A percentile compares a stretch with the other conserved stretches of the same genome.
These are phyloP conservation scores for Pythium phragmitis DNA, from an alignment of 352 stramenopile species.

Conservation along the genomic window DNA sequence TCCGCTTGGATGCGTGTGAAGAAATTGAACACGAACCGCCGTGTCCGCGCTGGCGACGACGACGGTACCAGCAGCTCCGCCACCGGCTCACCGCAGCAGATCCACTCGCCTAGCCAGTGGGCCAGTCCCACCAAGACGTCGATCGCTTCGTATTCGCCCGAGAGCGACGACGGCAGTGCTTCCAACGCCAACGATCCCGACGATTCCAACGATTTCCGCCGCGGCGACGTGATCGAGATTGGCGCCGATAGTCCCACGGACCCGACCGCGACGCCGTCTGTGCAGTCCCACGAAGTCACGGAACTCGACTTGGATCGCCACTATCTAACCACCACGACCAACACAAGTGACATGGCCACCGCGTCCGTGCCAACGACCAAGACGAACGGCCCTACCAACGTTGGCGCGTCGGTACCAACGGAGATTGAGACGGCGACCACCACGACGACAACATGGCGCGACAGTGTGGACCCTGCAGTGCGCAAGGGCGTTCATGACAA, in stretches of 20 bases:
- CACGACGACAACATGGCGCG: slow-evolving; percentile 34
- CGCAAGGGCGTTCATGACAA: slow-evolving; percentile 50
- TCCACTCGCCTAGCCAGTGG: slow-evolving; percentile 18
- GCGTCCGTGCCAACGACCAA: not conserved
- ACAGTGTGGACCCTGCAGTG: slow-evolving; percentile 28
- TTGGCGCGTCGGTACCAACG: not conserved
- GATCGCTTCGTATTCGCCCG: slow-evolving; percentile 3
- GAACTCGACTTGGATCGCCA: slow-evolving; percentile 18
- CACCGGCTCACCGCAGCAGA: slow-evolving; percentile 5
- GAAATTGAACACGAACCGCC: slow-evolving; percentile 66
- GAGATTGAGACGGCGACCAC: not conserved
- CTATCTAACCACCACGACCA: not conserved
- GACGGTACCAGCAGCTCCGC: slow-evolving; percentile 27
- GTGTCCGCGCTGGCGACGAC: slow-evolving; percentile 65
- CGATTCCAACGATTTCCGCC: slow-evolving; percentile 6
- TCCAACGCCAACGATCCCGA: not conserved
- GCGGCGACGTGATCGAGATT: slow-evolving; percentile 13
- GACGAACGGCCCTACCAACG: not conserved
- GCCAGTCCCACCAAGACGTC: slow-evolving; percentile 16
- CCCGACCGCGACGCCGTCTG: slow-evolving; percentile 9
- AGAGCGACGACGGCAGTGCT: not conserved
- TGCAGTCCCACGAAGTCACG: slow-evolving; percentile 7
- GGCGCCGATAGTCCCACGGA: slow-evolving; percentile 27
- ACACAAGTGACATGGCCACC: slow-evolving; percentile 8
- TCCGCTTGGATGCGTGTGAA: slow-evolving; percentile 66